phyloP scores from a whole-genome alignment of 257 asterid genomes.

The Nicotiana benthamiana region DNA sequence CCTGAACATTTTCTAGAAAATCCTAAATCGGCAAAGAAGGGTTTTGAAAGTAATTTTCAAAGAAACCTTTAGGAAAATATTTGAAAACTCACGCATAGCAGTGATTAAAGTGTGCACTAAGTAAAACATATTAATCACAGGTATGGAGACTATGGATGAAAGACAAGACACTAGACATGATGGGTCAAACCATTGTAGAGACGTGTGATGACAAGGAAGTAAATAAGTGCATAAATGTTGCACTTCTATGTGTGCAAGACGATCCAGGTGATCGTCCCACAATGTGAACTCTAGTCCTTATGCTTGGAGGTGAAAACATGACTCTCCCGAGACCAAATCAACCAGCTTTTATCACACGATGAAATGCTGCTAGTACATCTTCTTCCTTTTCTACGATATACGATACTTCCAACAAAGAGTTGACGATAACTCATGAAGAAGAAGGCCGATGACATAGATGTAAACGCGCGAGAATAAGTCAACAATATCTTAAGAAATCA shows the following conservation, averaged over 20 bases:
- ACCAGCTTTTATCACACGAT: constrained; percentile 15
- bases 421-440: not conserved
- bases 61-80: too few species aligned
- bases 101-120: not conserved
- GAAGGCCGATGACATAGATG: not conserved
- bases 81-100: too few species aligned
- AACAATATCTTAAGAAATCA: not conserved
- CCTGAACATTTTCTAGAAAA: too few species aligned
- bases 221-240: constrained; percentile 16
- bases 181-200: constrained; percentile 3
- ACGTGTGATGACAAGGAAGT: constrained; percentile 5
- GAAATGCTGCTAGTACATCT: constrained; percentile 1
- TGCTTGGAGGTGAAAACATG: constrained; percentile 20
- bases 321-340: constrained; percentile 19
- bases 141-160: constrained; percentile 29
- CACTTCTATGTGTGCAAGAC: constrained; percentile 27
- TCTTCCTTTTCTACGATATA: constrained; percentile 3
- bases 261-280: constrained; percentile 27
- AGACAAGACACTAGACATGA: constrained; percentile 11
- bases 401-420: not conserved
- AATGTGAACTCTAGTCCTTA: constrained; percentile 17
- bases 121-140: not conserved
- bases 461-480: not conserved
- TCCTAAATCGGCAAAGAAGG: too few species aligned
- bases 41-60: too few species aligned